A percentile compares a stretch with the other conserved stretches of the same genome.
These are phyloP conservation scores for Rhizophora apiculata DNA, from an alignment of 345 rosid genomes.

Conservation along the genomic window DNA sequence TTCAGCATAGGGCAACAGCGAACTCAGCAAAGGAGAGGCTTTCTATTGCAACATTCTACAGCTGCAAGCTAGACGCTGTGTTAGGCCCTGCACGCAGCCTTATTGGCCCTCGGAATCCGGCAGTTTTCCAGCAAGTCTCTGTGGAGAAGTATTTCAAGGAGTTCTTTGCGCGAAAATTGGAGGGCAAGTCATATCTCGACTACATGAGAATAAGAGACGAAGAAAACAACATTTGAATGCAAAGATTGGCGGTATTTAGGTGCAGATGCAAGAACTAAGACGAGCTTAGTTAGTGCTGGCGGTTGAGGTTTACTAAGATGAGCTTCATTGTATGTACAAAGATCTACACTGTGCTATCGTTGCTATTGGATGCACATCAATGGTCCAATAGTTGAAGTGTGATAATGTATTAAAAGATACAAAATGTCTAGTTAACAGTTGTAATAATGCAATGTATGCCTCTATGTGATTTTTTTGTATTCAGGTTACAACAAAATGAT, in stretches of 20 bases:
- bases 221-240: not conserved
- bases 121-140: constrained; percentile 15
- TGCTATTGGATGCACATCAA: no score
- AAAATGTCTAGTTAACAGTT: no score
- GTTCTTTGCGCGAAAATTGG: constrained; percentile 22
- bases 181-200: constrained; percentile 31
- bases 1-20: constrained; percentile 26
- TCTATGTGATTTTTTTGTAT: no score
- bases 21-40: constrained; percentile 24
- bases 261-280: no score
- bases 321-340: no score
- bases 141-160: constrained; percentile 22
- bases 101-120: constrained; percentile 11
- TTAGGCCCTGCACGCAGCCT: constrained; percentile 28
- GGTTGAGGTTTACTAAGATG: no score
- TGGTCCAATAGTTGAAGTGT: no score
- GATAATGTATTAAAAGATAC: no score
- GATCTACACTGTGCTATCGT: no score
- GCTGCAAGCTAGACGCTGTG: constrained; percentile 16
- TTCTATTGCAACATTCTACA: constrained; percentile 23
- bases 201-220: constrained; percentile 18
- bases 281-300: no score
- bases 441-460: no score
- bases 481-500: no score
- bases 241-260: not conserved